Evolutionary conservation across 2,329 filamentous ascomycete species (phyloP), one percentile per base, ranked within the genome.

Genomic region (Penicillium thymicola): DNA sequence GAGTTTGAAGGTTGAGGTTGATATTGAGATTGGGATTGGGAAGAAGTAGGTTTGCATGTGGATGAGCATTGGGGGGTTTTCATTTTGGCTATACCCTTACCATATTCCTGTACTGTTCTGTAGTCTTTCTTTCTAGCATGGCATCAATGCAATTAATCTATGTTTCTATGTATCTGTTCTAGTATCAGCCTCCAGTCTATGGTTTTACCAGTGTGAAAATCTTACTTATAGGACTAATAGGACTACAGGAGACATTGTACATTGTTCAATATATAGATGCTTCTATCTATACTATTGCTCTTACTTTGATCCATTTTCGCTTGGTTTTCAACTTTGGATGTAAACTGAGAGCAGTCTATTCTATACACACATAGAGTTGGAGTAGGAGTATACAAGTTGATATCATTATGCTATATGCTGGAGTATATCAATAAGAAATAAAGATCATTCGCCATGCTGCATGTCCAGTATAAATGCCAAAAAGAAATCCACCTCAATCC

Each of bases 351-450:
- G n/a, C 9, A 28, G 41, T 44, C n/a, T 14, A 45, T 7, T 45
- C 6, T 16, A 11, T n/a, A n/a, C 5, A 11, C 23, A 16, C 6
- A 32, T 16, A 32, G 13, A 30, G n/a, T 14, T 25, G 21, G 10
- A 52, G 16, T 10, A 18, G 8, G 34, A 18, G 13, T 34, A 40
- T 18, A 48, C 16, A 54, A 25, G 21, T 2, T 45, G 38, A 41
- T 57, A 45, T 54, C 51, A 57, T 42, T 48, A 57, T 57, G 48
- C 36, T 41, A 52, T 46, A 40, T 48, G 34, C 44, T 47, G 32
- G 8, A 30, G 16, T 42, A 32, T 21, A 50, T 16, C 21, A 40
- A 18, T 16, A 34, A 38, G 5, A 28, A 40, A 28, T 9, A 30
- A 50, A 50, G 14, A 44, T 44, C 48, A 27, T 34, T 41, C 27